phyloP scores from a whole-genome alignment of 495 filamentous ascomycete genomes.

The Hypoxylon perforatum region DNA sequence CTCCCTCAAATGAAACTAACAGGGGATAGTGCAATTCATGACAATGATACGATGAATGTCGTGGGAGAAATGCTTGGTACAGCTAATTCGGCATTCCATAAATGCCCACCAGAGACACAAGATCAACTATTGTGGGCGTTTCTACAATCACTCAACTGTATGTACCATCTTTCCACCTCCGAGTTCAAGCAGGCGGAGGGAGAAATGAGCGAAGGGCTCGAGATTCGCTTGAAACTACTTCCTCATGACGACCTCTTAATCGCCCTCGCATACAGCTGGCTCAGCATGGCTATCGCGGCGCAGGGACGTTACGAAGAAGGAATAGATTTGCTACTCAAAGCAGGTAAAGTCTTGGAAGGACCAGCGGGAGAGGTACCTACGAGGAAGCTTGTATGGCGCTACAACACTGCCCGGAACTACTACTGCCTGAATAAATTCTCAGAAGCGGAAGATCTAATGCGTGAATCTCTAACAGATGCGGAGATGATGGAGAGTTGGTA shows the following conservation, averaged over 20 bases:
- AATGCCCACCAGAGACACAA: constrained; percentile 3
- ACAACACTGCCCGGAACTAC: constrained; percentile 24
- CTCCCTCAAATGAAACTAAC: not conserved
- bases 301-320: constrained; percentile 27
- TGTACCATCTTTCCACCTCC: constrained; percentile 22
- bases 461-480: constrained; percentile 3
- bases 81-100: constrained; percentile 15
- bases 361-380: constrained; percentile 7
- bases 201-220: constrained; percentile 19
- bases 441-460: constrained; percentile 5
- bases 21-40: constrained; percentile 12
- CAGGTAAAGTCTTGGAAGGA: constrained; percentile 18
- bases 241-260: constrained; percentile 12
- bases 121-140: constrained; percentile 13
- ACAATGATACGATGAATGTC: constrained; percentile 23
- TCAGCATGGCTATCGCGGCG: constrained; percentile 7
- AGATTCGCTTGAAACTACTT: constrained; percentile 21
- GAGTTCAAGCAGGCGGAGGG: constrained; percentile 14
- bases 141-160: constrained; percentile 16
- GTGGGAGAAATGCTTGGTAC: constrained; percentile 8
- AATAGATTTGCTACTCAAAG: constrained; percentile 14
- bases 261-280: constrained; percentile 18
- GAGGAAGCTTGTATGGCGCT: constrained; percentile 20
- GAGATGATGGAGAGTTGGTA: constrained; percentile 24
- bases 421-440: constrained; percentile 22